Conservation (phyloP, 2,329 filamentous ascomycete genomes). For the Talaromyces sp. region DNA sequence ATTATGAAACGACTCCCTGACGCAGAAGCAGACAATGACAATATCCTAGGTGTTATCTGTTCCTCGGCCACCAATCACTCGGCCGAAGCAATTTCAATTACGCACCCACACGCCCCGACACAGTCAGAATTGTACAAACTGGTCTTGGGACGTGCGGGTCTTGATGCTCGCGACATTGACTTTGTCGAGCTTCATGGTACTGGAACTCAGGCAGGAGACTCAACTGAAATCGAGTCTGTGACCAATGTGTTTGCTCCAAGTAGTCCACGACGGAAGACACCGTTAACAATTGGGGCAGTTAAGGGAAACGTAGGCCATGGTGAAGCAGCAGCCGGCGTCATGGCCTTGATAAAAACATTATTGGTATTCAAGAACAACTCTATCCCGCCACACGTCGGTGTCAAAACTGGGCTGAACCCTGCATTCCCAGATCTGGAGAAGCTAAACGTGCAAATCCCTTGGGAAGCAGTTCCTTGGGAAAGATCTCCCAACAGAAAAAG, state of each 20-base stretch:
- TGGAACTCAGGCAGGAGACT: conserved; percentile 25
- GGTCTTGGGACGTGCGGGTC: conserved; percentile 9
- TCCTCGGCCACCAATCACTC: conserved; percentile 30
- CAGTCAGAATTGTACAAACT: conserved; percentile 18
- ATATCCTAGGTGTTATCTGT: conserved; percentile 14
- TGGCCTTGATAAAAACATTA: conserved; percentile 1
- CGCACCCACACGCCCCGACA: not conserved
- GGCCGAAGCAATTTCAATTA: conserved; percentile 8
- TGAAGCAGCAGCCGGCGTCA: conserved; percentile 20
- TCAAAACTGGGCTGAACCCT: conserved; percentile 1
- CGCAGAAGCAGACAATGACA: conserved; percentile 15
- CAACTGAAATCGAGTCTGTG: conserved; percentile 25
- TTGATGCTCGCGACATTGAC: conserved; percentile 16
- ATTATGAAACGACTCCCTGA: conserved; percentile 16
- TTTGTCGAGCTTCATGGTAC: conserved; percentile 29
- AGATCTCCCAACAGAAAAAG: conserved; percentile 30
- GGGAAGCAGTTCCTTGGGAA: conserved; percentile 21
- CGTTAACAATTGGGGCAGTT: conserved; percentile 21
- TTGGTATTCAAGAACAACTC: not conserved
- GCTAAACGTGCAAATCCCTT: not conserved
- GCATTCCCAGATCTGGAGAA: not conserved
- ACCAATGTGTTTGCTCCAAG: conserved; percentile 16
- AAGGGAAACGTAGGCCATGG: conserved; percentile 40
- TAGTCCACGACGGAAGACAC: conserved; percentile 27
- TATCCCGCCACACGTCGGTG: conserved; percentile 3